These are phyloP conservation scores for Phaffia tasmanica DNA, from an alignment of 768 basidiomycete genomes.

Conservation along the genomic window DNA sequence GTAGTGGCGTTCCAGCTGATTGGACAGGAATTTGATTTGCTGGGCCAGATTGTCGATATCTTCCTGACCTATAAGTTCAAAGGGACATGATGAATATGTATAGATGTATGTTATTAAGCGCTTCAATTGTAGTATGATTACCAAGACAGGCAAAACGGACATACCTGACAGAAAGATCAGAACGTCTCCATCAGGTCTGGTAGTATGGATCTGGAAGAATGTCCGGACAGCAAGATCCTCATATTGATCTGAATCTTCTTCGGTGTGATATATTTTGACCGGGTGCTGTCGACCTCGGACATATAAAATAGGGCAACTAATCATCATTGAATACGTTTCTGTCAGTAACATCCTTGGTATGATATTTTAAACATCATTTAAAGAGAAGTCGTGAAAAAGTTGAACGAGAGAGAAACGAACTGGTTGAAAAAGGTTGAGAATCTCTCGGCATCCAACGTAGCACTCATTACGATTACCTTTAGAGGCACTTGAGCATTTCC, in stretches of 20 bases:
- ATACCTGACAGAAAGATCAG: conserved; percentile 83
- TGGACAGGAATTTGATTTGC: conserved; percentile 57
- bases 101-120: neutral
- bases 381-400: neutral
- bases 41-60: conserved; percentile 83
- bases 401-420: conserved; percentile 44
- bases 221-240: conserved; percentile 79
- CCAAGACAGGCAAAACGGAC: conserved; percentile 20
- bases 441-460: conserved; percentile 88
- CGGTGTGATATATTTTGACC: conserved; percentile 55
- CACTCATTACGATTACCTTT: conserved; percentile 94
- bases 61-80: conserved; percentile 61
- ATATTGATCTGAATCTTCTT: conserved; percentile 50
- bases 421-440: conserved; percentile 77
- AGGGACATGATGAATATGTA: conserved; percentile 2
- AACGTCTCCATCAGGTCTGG: conserved; percentile 61
- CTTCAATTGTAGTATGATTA: no score
- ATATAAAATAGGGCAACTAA: conserved; percentile 57
- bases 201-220: conserved; percentile 84
- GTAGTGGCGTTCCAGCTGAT: conserved; percentile 48
- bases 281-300: conserved; percentile 88
- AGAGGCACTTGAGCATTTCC: conserved; percentile 45
- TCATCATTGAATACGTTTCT: no score
- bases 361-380: neutral
- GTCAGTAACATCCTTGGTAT: neutral